These are phyloP conservation scores for Solanum pinnatisectum DNA, from an alignment of 257 asterid species.

Conservation along the genomic window DNA sequence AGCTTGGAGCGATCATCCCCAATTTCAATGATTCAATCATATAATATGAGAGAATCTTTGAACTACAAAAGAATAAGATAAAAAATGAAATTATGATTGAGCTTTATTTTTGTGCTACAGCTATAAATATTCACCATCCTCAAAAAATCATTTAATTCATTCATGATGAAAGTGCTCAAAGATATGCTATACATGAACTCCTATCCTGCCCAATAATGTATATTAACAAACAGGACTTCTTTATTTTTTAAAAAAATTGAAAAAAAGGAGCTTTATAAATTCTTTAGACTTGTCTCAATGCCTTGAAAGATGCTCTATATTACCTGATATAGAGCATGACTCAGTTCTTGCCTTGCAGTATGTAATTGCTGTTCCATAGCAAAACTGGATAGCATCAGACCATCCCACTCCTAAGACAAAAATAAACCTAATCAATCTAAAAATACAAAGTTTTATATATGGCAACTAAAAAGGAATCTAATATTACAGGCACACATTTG, in stretches of 20 bases:
- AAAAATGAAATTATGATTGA: background rate
- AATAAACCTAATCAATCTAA: background rate
- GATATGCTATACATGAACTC: background rate
- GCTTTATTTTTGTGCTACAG: background rate
- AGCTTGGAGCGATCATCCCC: background rate
- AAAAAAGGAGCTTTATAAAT: background rate
- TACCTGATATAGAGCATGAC: slow-evolving; percentile 98
- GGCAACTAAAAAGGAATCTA: background rate
- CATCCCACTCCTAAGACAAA: slow-evolving; percentile 77
- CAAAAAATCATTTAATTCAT: background rate
- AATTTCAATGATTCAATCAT: background rate
- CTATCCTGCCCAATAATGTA: background rate
- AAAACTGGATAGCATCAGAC: slow-evolving; percentile 90
- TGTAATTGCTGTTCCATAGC: slow-evolving; percentile 89
- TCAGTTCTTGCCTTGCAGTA: slow-evolving; percentile 91
- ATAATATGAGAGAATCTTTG: background rate
- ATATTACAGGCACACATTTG: background rate
- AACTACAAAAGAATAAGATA: background rate
- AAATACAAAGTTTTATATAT: background rate
- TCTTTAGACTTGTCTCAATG: background rate
- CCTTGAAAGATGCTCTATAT: background rate
- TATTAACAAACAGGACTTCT: background rate
- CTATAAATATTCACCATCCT: background rate
- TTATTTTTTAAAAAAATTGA: background rate
- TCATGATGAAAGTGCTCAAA: background rate